Conservation (phyloP, 208 protist species). For the Acanthamoeba polyphaga region DNA sequence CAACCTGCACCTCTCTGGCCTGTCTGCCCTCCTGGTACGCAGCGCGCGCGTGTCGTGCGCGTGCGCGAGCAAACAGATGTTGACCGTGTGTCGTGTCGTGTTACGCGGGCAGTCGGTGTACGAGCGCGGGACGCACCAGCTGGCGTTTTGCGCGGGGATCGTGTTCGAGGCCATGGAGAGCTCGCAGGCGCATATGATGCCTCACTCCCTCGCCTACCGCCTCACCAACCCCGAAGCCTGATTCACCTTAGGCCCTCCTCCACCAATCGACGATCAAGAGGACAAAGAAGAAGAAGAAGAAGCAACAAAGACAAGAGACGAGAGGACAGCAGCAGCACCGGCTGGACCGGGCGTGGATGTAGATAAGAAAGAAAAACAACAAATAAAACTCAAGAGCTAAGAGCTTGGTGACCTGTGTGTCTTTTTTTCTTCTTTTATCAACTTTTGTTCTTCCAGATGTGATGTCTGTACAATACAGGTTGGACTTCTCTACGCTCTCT, state of each 20-base stretch:
- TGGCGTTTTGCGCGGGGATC: slow-evolving; percentile 24
- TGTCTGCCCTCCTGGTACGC: slow-evolving; percentile 5
- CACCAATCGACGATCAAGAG: neutral
- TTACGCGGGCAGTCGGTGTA: neutral
- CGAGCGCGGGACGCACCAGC: neutral
- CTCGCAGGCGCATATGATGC: neutral
- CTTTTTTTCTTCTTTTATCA: too few relatives aligned
- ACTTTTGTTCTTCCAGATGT: neutral
- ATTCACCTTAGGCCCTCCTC: neutral
- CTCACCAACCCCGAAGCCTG: neutral
- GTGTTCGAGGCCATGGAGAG: slow-evolving; percentile 17
- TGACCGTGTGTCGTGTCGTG: neutral
- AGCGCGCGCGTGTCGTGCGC: neutral
- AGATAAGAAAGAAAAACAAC: too few relatives aligned
- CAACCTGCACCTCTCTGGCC: neutral
- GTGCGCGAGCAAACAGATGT: too few relatives aligned
- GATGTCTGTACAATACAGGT: neutral
- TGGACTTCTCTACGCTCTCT: neutral
- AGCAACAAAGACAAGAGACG: neutral
- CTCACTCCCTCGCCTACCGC: neutral
- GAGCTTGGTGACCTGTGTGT: too few relatives aligned
- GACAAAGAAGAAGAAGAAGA: neutral
- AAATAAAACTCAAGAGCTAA: too few relatives aligned
- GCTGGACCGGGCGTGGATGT: too few relatives aligned
- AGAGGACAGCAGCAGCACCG: neutral